Base-by-base conservation (phyloP, 73 alveolate genomes). In the Uronychia setigera region DNA sequence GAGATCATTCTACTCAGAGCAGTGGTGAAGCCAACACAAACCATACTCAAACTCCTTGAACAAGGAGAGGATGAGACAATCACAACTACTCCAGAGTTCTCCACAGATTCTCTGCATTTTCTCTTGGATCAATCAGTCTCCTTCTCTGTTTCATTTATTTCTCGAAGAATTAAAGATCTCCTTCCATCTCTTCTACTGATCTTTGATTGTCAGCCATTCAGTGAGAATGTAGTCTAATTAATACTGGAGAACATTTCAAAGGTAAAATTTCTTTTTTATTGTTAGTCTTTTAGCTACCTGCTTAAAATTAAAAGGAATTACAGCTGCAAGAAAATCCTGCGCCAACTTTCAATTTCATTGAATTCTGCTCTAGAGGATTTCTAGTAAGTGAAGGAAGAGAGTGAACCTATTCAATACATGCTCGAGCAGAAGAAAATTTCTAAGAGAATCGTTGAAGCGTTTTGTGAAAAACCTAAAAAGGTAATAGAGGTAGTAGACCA, bases 191-290 rank as follows among this genome's bases (percentile, higher is more conserved):
- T 88, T 59, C 83, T 77, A 67, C 32, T 88, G 60, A 29, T 77
- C 32, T 88, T 83, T 59, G 94, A 88, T 59, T 83, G 94, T 85
- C 76, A 83, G 60, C 91, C 91, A 57, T 83, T 83, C 58, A 58
- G 86, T 25, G 88, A 46, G 33, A 59, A 78, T 77, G 26, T 88
- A 57, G 31, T 86, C 1, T 57, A 60, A 9, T 76, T 35, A 1
- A 30, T 83, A 11, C 60, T 88, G 60, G 57, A 76, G 46, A 19
- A 59, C 31, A 57, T 88, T 78, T 74, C 86, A 0, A 82, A 78
- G 75, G 86, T 76, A 9, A 34, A 87, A 74, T 31, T 35, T 34
- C 78, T 13, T 35, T 26, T 32, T 33, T 33, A 74, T 76, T 58
- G 32, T n/a, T n/a, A n/a, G n/a, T n/a, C 33, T 19, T 27, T 1